These are phyloP conservation scores for Microstegium vimineum DNA, from an alignment of 176 grass and related monocot genomes.

Conservation along the genomic window DNA sequence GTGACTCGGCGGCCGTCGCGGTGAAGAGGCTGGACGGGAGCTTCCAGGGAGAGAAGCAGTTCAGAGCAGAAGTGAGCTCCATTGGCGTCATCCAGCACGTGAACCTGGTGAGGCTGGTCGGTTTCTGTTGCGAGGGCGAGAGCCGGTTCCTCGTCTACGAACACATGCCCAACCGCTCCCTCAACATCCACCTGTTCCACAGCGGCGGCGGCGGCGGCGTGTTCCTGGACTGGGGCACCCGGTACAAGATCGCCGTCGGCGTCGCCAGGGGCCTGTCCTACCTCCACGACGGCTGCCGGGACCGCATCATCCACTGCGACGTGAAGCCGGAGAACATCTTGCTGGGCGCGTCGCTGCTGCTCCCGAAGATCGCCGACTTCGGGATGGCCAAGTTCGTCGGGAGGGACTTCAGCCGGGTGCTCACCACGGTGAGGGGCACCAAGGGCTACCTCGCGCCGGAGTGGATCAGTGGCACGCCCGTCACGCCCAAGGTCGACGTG, in stretches of 20 bases:
- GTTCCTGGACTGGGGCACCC: constrained; percentile 30
- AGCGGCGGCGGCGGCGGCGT: background rate
- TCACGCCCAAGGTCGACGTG: constrained; percentile 45
- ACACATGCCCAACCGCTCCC: constrained; percentile 42
- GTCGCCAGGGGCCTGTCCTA: constrained; percentile 34
- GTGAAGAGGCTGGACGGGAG: constrained; percentile 42
- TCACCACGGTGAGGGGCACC: constrained; percentile 49
- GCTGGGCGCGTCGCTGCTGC: constrained; percentile 15
- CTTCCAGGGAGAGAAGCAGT: constrained; percentile 52
- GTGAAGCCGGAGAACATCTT: constrained; percentile 63
- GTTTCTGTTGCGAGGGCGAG: constrained; percentile 40
- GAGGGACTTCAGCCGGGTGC: constrained; percentile 34
- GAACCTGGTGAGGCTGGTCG: constrained; percentile 39
- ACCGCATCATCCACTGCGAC: constrained; percentile 53
- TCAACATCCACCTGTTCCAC: constrained; percentile 33
- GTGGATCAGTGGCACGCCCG: constrained; percentile 28
- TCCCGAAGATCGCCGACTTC: constrained; percentile 42
- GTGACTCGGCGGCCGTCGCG: background rate
- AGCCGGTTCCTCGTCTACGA: constrained; percentile 45
- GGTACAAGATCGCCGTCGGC: constrained; percentile 30
- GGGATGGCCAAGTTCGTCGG: constrained; percentile 48
- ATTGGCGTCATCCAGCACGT: constrained; percentile 43
- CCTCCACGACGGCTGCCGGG: constrained; percentile 44
- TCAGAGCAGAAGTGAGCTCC: constrained; percentile 46
- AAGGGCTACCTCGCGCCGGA: constrained; percentile 51